Conservation (phyloP, 352 stramenopile genomes). For the Phytophthora tentaculata region DNA sequence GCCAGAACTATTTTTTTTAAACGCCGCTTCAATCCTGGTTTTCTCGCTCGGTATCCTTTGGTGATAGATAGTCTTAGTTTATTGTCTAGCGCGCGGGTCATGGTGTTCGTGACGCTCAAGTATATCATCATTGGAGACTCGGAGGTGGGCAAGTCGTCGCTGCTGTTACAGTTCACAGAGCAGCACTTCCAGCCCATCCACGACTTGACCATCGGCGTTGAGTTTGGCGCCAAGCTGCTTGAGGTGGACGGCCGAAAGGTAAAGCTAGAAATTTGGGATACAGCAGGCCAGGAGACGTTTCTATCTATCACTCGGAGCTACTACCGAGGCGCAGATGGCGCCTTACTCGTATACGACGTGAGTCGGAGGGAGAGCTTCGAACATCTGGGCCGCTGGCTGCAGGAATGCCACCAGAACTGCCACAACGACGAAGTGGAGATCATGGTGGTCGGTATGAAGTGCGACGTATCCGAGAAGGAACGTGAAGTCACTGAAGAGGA, state of each 20-base stretch:
- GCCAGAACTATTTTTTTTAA: background rate
- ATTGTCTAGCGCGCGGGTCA: conserved; percentile 18
- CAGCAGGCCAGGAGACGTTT: conserved; percentile 90
- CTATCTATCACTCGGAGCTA: conserved; percentile 91
- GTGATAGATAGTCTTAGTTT: no score
- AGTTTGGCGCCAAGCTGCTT: conserved; percentile 90
- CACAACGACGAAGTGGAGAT: conserved; percentile 86
- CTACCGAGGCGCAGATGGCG: conserved; percentile 88
- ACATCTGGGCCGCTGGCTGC: conserved; percentile 76
- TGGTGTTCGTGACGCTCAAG: conserved; percentile 91
- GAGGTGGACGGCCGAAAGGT: conserved; percentile 85
- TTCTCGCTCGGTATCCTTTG: background rate
- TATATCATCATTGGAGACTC: conserved; percentile 92
- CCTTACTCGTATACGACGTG: conserved; percentile 91
- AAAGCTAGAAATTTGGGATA: conserved; percentile 94
- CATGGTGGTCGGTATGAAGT: conserved; percentile 90
- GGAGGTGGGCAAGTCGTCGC: conserved; percentile 90
- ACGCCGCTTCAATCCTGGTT: conserved; percentile 1
- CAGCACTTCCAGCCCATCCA: conserved; percentile 91
- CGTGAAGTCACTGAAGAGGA: conserved; percentile 76
- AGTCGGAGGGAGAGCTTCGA: conserved; percentile 78
- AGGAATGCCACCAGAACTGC: conserved; percentile 87
- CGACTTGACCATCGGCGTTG: conserved; percentile 92
- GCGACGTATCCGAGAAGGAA: conserved; percentile 60
- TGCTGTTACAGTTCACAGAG: conserved; percentile 92